phyloP scores from a whole-genome alignment of 2,329 filamentous ascomycete genomes.

The Onygenales sp. region DNA sequence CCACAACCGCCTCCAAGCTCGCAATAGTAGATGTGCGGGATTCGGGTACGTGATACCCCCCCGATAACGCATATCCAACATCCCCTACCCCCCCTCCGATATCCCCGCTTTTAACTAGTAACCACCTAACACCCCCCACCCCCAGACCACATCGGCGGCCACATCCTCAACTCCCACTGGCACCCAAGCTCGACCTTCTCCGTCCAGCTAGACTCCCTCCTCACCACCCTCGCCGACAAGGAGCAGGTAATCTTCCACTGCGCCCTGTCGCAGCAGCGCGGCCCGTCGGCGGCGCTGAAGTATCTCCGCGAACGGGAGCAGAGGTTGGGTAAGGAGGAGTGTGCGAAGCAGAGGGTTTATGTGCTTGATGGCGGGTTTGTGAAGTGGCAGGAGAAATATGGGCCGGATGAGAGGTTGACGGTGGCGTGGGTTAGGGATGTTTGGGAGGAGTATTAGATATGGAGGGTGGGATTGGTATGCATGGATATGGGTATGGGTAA shows the following conservation, averaged over 20 bases:
- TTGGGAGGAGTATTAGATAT: conserved; percentile 52
- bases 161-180: conserved; percentile 70
- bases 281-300: conserved; percentile 70
- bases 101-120: background rate
- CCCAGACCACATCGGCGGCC: conserved; percentile 78
- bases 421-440: conserved; percentile 77
- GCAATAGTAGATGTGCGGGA: conserved; percentile 87
- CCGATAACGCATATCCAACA: background rate
- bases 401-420: conserved; percentile 68
- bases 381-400: conserved; percentile 77
- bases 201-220: conserved; percentile 68
- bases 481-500: background rate
- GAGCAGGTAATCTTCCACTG: conserved; percentile 91
- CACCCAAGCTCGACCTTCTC: conserved; percentile 66
- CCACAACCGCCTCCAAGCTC: conserved; percentile 39
- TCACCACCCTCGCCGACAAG: conserved; percentile 65
- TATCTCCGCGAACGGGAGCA: conserved; percentile 58
- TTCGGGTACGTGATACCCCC: conserved; percentile 43
- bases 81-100: background rate
- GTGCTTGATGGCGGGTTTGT: conserved; percentile 78
- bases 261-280: conserved; percentile 80
- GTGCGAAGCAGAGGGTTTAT: conserved; percentile 58
- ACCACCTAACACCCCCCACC: background rate
- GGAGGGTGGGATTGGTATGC: background rate
- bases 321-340: conserved; percentile 33